phyloP scores from a whole-genome alignment of 768 basidiomycete species.

The Naganishia onofrii region DNA sequence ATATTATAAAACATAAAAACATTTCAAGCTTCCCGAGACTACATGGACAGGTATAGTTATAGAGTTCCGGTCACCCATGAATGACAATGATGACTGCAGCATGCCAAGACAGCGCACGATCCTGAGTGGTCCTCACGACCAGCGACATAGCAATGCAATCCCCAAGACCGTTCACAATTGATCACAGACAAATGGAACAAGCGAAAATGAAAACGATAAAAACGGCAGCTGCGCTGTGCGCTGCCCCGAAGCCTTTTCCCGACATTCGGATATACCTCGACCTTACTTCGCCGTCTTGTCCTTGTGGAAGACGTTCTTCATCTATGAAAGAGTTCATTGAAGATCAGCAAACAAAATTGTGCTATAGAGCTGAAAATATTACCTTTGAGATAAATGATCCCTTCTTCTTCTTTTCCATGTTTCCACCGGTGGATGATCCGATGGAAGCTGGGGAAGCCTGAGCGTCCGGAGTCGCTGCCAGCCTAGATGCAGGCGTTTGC shows the following conservation, averaged over 20 bases:
- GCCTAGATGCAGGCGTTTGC: slow-evolving; percentile 25
- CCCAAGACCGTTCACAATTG: too few species aligned
- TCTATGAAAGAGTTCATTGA: not conserved
- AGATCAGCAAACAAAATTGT: not conserved
- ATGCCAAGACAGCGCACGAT: too few species aligned
- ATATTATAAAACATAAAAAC: slow-evolving; percentile 2
- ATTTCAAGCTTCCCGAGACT: not conserved
- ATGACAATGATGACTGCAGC: not conserved
- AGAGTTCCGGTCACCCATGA: not conserved
- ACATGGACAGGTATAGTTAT: not conserved
- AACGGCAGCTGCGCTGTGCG: not conserved
- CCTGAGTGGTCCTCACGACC: not conserved
- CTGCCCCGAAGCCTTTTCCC: not conserved
- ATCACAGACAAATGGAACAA: not conserved
- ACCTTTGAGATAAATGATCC: slow-evolving; percentile 49
- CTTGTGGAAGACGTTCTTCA: slow-evolving; percentile 31
- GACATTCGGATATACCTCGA: not conserved
- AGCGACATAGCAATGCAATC: not conserved
- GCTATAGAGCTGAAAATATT: not conserved
- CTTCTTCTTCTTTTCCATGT: slow-evolving; percentile 42
- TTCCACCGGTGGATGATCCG: slow-evolving; percentile 33
- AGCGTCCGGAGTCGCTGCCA: slow-evolving; percentile 20
- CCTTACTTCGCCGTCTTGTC: slow-evolving; percentile 23
- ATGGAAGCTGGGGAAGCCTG: slow-evolving; percentile 34
- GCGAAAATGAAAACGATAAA: not conserved